A percentile compares a stretch with the other conserved stretches of the same genome.
Conservation (phyloP, 1,139 yeast genomes). For the Zhuliangozyma blackwelliae region DNA sequence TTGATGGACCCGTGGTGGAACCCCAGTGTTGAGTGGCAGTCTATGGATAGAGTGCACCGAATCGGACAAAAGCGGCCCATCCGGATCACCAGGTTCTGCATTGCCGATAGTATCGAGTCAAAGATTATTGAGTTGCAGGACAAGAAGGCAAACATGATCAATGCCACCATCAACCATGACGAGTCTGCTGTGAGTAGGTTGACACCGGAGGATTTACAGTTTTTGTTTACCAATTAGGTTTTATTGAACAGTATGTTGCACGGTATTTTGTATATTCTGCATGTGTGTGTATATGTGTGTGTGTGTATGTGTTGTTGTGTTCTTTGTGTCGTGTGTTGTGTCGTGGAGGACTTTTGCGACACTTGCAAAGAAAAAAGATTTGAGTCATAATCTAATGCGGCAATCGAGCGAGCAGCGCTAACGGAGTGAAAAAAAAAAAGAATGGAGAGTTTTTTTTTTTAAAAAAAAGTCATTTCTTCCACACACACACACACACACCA, state of each 20-base stretch:
- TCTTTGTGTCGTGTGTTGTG: too few species aligned
- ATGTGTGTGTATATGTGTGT: too few species aligned
- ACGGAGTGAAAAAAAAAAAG: background rate
- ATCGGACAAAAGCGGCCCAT: slow-evolving; percentile 96
- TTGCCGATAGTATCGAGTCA: slow-evolving; percentile 94
- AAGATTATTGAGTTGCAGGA: slow-evolving; percentile 94
- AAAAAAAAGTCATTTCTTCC: background rate
- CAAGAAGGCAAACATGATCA: slow-evolving; percentile 95
- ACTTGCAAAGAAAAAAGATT: background rate
- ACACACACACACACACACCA: background rate
- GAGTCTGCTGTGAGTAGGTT: slow-evolving; percentile 83
- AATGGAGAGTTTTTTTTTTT: too few species aligned
- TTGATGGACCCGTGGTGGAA: slow-evolving; percentile 99
- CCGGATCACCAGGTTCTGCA: slow-evolving; percentile 85
- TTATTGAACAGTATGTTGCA: too few species aligned
- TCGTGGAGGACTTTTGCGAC: too few species aligned
- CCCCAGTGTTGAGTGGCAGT: slow-evolving; percentile 97
- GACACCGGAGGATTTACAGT: slow-evolving; percentile 92
- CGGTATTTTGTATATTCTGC: too few species aligned
- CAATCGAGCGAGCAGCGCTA: too few species aligned
- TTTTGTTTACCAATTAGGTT: slow-evolving; percentile 69
- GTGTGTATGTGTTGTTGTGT: too few species aligned
- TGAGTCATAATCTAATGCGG: background rate
- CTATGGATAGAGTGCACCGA: slow-evolving; percentile 96
- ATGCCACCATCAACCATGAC: slow-evolving; percentile 90